phyloP scores from a whole-genome alignment of 2,329 filamentous ascomycete genomes.

The Xylaria sp. region DNA sequence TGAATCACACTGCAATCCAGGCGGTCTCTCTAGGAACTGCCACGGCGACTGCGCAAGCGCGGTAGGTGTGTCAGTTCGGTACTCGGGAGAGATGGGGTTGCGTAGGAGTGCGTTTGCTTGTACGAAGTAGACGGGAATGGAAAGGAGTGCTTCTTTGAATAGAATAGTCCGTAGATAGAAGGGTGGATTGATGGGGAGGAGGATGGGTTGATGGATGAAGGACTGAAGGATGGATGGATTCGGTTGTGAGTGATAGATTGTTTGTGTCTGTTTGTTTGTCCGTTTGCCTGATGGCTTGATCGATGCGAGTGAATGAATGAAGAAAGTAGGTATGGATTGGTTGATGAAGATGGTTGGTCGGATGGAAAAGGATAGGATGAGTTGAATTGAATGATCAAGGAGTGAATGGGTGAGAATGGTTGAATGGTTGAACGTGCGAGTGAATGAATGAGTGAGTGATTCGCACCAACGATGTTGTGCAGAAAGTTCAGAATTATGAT shows the following conservation, averaged over 20 bases:
- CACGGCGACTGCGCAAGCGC: conserved; percentile 30
- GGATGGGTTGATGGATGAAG: background rate
- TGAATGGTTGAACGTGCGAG: background rate
- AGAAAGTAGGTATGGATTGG: background rate
- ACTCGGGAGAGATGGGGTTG: background rate
- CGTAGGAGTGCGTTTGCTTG: conserved; percentile 1
- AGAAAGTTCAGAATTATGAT: conserved; percentile 14
- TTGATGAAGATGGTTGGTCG: background rate
- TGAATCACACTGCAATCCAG: conserved; percentile 14
- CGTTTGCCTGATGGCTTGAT: no score
- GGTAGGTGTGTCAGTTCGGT: conserved; percentile 30
- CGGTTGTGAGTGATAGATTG: no score
- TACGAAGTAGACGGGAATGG: background rate
- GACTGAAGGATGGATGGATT: conserved; percentile 1
- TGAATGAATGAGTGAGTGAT: conserved; percentile 1
- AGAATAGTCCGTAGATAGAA: background rate
- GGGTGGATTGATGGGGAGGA: background rate
- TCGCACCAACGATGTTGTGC: conserved; percentile 13
- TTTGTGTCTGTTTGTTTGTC: background rate
- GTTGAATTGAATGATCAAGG: background rate
- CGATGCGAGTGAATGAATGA: conserved; percentile 1
- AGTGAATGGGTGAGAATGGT: background rate
- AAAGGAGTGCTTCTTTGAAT: background rate
- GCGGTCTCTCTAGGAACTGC: conserved; percentile 12
- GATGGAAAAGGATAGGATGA: no score